Conservation (phyloP, 345 rosid genomes). For the Ceriops zippeliana region DNA sequence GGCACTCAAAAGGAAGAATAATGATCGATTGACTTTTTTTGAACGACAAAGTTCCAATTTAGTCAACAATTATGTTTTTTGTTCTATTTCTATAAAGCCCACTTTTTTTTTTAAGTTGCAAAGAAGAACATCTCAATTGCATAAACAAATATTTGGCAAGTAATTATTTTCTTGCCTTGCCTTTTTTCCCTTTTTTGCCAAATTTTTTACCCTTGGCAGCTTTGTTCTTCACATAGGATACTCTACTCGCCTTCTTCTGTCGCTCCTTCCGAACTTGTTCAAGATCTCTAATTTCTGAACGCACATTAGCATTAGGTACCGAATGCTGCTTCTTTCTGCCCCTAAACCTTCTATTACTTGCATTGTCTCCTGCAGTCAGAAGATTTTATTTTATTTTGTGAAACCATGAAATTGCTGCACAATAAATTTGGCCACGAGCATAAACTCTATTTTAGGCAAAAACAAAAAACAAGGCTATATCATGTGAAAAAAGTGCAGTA, state of each 20-base stretch:
- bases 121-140: background rate
- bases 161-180: conserved; percentile 34
- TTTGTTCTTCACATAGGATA: conserved; percentile 61
- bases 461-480: background rate
- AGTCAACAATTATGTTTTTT: too few relatives aligned
- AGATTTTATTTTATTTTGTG: background rate
- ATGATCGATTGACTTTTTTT: background rate
- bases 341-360: conserved; percentile 38
- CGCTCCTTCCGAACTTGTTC: conserved; percentile 91
- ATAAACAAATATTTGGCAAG: background rate
- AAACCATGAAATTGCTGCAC: background rate
- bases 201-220: conserved; percentile 27
- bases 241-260: conserved; percentile 62
- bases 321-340: conserved; percentile 45
- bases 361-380: conserved; percentile 36
- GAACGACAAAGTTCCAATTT: background rate
- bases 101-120: background rate
- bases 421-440: background rate
- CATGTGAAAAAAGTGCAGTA: background rate
- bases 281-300: conserved; percentile 75
- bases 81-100: background rate
- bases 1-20: too few relatives aligned
- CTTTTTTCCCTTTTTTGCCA: conserved; percentile 31
- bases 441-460: background rate
- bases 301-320: conserved; percentile 72